Evolutionary conservation across 2,329 filamentous ascomycete genomes (phyloP).

Genomic region (Colletotrichum graminicola): DNA sequence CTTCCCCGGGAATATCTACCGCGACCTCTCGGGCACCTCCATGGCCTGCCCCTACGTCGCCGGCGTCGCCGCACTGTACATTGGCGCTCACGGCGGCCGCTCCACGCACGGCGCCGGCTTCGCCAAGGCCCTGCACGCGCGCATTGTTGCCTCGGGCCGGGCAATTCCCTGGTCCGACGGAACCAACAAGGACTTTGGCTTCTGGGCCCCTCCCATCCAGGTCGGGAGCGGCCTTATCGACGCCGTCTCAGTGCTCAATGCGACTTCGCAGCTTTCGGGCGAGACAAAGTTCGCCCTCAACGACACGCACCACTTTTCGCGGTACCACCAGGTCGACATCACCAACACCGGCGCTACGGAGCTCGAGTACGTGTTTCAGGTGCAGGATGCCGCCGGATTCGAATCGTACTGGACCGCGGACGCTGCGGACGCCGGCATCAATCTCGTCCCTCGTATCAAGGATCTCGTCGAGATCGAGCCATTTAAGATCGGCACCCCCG

Average conservation of each 20-base stretch:
- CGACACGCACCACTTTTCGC: constrained; percentile 54
- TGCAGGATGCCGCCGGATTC: constrained; percentile 52
- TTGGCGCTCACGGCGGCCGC: constrained; percentile 57
- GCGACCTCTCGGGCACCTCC: constrained; percentile 64
- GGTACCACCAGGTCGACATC: constrained; percentile 47
- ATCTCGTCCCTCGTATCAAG: constrained; percentile 24
- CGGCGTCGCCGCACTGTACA: constrained; percentile 61
- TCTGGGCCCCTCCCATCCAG: constrained; percentile 52
- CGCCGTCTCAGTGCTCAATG: constrained; percentile 44
- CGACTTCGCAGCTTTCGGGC: constrained; percentile 50
- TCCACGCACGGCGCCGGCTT: constrained; percentile 48
- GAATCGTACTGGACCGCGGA: constrained; percentile 45
- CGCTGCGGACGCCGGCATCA: constrained; percentile 11
- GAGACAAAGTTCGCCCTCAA: constrained; percentile 56
- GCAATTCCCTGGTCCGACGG: constrained; percentile 37
- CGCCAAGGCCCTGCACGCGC: constrained; percentile 36
- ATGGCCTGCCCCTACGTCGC: constrained; percentile 69
- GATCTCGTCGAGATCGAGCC: constrained; percentile 36
- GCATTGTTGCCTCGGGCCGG: constrained; percentile 41
- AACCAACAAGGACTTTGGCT: constrained; percentile 41
- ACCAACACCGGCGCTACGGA: constrained; percentile 52
- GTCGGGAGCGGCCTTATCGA: constrained; percentile 56
- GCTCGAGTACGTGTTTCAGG: constrained; percentile 50
- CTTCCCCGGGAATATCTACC: constrained; percentile 58
- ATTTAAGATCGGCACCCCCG: constrained; percentile 19